Base-by-base conservation (phyloP, 768 basidiomycete species). In the Krasilnikovozyma curviuscula region DNA sequence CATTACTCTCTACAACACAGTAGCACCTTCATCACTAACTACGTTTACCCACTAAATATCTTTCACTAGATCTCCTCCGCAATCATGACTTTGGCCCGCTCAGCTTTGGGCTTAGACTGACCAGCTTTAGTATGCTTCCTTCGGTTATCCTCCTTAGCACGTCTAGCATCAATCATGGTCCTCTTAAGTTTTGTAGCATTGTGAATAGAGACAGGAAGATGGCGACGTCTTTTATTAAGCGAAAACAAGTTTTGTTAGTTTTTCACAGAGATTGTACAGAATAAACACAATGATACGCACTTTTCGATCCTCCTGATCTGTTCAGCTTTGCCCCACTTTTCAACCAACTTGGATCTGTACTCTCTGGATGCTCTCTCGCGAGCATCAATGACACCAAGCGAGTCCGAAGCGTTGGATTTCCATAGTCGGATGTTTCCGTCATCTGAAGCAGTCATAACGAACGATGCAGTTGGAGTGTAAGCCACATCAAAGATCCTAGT, bases 381-480 rank as follows among this genome's bases (percentile, higher is more conserved):
- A 14, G 83, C 79, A 44, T 84, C 86, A 55, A 95, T 68, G 25
- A 93, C 74, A 8, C 91, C 93, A 30, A 98, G 70, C 63, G 83
- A 89, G 56, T 88, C 86, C 0, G 82, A 79, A 1, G 89, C 84
- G 49, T 82, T 81, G 19, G 83, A 78, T 63, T 95, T 95, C 89
- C 89, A 93, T 59, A 95, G 71, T 45, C 86, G 75, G 54, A 93
- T 81, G 59, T 91, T 93, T 10, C 88, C 88, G 59, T 93, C 88
- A 55, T 93, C 89, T 0, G 86, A 89, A 14, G 86, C 89, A 2
- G 81, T 77, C 8, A 93, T 62, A 30, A 93, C 78, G 63, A 86
- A 95, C 16, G 86, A 77, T 16, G 91, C 79, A 53, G 97, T 93
- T 23, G 76, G 77, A 0, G 86, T 85, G 67, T 81, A 95, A 33